Percentiles rank a stretch among this genome's conserved stretches.
Conservation (phyloP, 2,329 filamentous ascomycete species). For the Pezicula carpinea region DNA sequence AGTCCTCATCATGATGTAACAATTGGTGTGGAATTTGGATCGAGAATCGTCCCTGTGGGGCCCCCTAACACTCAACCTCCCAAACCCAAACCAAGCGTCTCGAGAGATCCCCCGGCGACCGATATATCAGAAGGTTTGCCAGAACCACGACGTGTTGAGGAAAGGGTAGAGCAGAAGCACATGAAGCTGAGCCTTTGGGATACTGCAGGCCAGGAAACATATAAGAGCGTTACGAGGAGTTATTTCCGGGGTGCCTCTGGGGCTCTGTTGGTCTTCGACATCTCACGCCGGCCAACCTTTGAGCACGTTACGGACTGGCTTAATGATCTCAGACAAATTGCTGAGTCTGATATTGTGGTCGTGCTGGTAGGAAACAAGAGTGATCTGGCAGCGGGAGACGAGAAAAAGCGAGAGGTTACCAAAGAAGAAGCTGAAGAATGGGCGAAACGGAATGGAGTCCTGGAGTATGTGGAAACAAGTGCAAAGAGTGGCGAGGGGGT, state of each 20-base stretch:
- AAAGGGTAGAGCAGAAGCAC: conserved; percentile 54
- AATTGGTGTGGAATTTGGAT: conserved; percentile 97
- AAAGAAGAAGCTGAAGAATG: conserved; percentile 82
- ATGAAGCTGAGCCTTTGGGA: conserved; percentile 97
- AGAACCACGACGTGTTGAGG: conserved; percentile 40
- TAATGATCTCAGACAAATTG: conserved; percentile 87
- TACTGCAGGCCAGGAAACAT: conserved; percentile 94
- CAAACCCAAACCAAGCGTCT: conserved; percentile 42
- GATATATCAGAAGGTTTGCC: conserved; percentile 41
- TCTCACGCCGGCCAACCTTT: conserved; percentile 81
- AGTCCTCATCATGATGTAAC: conserved; percentile 93
- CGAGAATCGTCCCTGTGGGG: conserved; percentile 84
- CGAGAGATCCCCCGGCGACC: conserved; percentile 19
- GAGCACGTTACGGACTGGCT: conserved; percentile 89
- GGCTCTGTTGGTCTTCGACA: conserved; percentile 89
- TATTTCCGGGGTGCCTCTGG: conserved; percentile 67
- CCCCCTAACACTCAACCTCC: conserved; percentile 56
- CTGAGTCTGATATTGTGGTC: conserved; percentile 91
- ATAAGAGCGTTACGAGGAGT: conserved; percentile 90
- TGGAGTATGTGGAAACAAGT: conserved; percentile 93
- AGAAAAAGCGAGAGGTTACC: conserved; percentile 74
- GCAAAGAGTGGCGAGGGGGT: conserved; percentile 95
- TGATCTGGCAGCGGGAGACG: conserved; percentile 59
- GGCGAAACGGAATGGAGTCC: conserved; percentile 78
- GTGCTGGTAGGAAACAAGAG: conserved; percentile 94